A percentile compares a stretch with the other conserved stretches of the same genome.
These are phyloP conservation scores for Talaromyces pinophilus DNA, from an alignment of 2,329 filamentous ascomycete genomes.

Conservation along the genomic window DNA sequence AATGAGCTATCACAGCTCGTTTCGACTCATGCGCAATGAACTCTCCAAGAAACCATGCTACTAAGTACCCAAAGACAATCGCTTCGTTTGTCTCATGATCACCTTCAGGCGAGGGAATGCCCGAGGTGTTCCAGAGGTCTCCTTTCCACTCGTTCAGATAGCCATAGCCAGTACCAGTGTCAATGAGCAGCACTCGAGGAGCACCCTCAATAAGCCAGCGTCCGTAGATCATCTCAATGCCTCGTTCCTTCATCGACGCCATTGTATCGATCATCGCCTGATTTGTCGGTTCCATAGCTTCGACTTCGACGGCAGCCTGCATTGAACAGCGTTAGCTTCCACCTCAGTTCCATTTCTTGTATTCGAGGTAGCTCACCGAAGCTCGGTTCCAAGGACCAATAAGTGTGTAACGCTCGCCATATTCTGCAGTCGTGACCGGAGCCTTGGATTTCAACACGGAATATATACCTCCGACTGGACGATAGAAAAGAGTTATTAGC, in stretches of 20 bases:
- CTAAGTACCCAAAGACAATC: constrained; percentile 94
- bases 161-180: constrained; percentile 88
- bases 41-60: constrained; percentile 98
- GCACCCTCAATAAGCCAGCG: constrained; percentile 98
- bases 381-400: constrained; percentile 91
- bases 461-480: constrained; percentile 91
- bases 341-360: neutral
- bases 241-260: constrained; percentile 87
- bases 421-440: constrained; percentile 94
- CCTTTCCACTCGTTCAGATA: constrained; percentile 96
- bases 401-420: constrained; percentile 94
- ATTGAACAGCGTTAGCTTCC: constrained; percentile 9
- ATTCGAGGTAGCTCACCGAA: constrained; percentile 62
- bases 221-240: constrained; percentile 87
- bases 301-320: constrained; percentile 95
- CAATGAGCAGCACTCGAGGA: constrained; percentile 87
- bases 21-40: constrained; percentile 92
- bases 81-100: constrained; percentile 97
- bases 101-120: constrained; percentile 87
- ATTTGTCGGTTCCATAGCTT: constrained; percentile 82
- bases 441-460: constrained; percentile 99
- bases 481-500: constrained; percentile 24
- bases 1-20: constrained; percentile 92
- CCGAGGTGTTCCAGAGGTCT: constrained; percentile 88
- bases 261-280: constrained; percentile 80